These are phyloP conservation scores for Schizopora paradoxa DNA, from an alignment of 1,284 basidiomycete genomes.

Conservation along the genomic window DNA sequence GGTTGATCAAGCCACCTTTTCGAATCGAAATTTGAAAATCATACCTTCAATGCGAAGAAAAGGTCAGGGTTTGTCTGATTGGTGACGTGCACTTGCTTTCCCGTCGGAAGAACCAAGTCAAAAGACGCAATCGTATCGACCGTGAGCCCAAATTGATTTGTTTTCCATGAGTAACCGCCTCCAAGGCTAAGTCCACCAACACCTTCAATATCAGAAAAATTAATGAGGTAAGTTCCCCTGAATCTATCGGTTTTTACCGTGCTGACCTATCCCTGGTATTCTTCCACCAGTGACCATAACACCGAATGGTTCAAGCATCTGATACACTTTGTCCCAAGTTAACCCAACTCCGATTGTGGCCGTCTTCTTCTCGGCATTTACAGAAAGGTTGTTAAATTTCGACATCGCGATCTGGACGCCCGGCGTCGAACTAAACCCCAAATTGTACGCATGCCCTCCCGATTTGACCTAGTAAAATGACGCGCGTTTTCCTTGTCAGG, in stretches of 20 bases:
- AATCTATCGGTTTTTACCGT: too few species aligned
- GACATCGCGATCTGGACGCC: conserved; percentile 25
- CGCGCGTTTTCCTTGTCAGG: neutral
- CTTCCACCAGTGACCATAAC: conserved; percentile 23
- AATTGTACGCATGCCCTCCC: conserved; percentile 24
- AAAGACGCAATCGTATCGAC: conserved; percentile 13
- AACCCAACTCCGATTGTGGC: conserved; percentile 20
- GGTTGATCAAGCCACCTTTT: neutral
- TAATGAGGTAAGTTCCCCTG: too few species aligned
- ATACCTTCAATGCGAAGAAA: conserved; percentile 15
- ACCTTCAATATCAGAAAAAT: too few species aligned
- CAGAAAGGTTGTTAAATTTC: conserved; percentile 19
- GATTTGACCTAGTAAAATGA: conserved; percentile 18
- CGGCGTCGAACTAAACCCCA: conserved; percentile 22
- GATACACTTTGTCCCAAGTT: conserved; percentile 25
- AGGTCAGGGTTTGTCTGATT: conserved; percentile 13
- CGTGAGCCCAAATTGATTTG: conserved; percentile 15
- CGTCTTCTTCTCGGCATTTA: conserved; percentile 11
- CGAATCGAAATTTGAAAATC: neutral
- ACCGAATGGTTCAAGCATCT: conserved; percentile 15
- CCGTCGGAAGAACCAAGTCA: conserved; percentile 13
- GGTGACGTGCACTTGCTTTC: conserved; percentile 8
- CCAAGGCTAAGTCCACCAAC: neutral
- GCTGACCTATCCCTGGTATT: conserved; percentile 19
- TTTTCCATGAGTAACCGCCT: conserved; percentile 14